Conservation (phyloP, 2,329 filamentous ascomycete genomes). For the Aspergillus quadricinctus region DNA sequence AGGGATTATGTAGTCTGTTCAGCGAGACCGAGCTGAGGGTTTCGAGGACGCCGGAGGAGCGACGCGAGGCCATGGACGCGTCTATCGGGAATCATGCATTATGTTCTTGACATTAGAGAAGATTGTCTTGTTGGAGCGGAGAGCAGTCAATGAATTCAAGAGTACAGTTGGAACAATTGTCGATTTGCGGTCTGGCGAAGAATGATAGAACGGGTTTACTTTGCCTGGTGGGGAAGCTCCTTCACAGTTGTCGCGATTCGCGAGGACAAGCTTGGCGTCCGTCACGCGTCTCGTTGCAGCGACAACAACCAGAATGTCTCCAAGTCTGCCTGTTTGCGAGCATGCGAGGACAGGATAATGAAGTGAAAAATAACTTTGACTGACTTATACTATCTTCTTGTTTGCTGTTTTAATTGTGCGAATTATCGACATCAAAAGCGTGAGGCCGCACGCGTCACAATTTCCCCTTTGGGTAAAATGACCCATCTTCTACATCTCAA, state of each 20-base stretch:
- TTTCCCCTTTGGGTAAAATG: neutral
- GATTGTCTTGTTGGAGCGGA: neutral
- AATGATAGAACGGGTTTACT: neutral
- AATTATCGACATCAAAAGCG: neutral
- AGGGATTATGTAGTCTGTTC: slow-evolving; percentile 26
- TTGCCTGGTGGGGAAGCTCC: neutral
- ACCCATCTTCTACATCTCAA: neutral
- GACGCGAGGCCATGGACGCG: slow-evolving; percentile 36
- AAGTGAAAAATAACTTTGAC: neutral
- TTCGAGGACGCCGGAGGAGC: slow-evolving; percentile 28
- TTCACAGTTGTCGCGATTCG: slow-evolving; percentile 5
- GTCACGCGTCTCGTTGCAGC: neutral
- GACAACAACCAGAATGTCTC: neutral
- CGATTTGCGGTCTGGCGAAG: neutral
- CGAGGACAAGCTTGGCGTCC: neutral
- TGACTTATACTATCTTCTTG: neutral
- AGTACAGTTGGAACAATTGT: neutral
- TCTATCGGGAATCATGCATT: slow-evolving; percentile 16
- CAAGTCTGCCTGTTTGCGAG: neutral
- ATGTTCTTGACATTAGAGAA: neutral
- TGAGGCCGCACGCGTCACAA: neutral
- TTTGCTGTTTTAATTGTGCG: neutral
- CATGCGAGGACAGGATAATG: neutral
- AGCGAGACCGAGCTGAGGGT: slow-evolving; percentile 22
- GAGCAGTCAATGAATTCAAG: neutral